A percentile compares a stretch with the other conserved stretches of the same genome.
phyloP scores from a whole-genome alignment of 352 stramenopile species.

The Lagenidium sp. region DNA sequence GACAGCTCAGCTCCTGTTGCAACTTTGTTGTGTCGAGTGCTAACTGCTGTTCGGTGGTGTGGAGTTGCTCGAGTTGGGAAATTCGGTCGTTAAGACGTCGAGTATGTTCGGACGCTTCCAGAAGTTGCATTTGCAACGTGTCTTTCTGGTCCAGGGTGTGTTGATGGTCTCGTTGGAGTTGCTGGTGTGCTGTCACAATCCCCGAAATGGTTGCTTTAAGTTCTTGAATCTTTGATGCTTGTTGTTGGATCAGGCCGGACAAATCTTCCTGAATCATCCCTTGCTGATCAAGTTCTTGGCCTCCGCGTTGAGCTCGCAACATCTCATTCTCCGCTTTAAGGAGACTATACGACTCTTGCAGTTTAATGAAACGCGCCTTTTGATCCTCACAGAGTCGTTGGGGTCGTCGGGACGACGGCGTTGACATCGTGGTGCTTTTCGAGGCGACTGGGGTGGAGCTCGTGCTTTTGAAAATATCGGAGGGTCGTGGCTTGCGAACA shows the following conservation, averaged over 20 bases:
- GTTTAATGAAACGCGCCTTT: slow-evolving; percentile 9
- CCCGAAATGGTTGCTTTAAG: slow-evolving; percentile 10
- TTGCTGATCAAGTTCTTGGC: slow-evolving; percentile 13
- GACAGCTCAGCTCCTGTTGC: neutral
- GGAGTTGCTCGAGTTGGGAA: slow-evolving; percentile 5
- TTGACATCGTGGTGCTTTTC: neutral
- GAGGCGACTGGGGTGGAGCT: neutral
- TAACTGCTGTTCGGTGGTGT: slow-evolving; percentile 5
- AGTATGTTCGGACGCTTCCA: too few species aligned
- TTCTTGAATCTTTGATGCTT: slow-evolving; percentile 10
- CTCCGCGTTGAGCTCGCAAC: slow-evolving; percentile 9
- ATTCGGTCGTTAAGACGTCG: too few species aligned
- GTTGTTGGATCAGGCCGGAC: neutral
- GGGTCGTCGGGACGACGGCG: slow-evolving; percentile 1
- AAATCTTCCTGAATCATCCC: slow-evolving; percentile 19
- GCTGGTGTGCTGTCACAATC: slow-evolving; percentile 10
- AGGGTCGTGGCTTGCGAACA: too few species aligned
- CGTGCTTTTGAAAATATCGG: too few species aligned
- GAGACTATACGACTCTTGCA: slow-evolving; percentile 11
- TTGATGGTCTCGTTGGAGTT: neutral
- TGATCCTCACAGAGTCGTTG: slow-evolving; percentile 3
- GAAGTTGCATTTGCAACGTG: slow-evolving; percentile 1
- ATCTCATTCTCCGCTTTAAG: slow-evolving; percentile 17
- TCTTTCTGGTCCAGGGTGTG: slow-evolving; percentile 1
- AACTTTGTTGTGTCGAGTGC: slow-evolving; percentile 6